Conservation (phyloP, 306 rosid species). For the Quercus wislizeni region DNA sequence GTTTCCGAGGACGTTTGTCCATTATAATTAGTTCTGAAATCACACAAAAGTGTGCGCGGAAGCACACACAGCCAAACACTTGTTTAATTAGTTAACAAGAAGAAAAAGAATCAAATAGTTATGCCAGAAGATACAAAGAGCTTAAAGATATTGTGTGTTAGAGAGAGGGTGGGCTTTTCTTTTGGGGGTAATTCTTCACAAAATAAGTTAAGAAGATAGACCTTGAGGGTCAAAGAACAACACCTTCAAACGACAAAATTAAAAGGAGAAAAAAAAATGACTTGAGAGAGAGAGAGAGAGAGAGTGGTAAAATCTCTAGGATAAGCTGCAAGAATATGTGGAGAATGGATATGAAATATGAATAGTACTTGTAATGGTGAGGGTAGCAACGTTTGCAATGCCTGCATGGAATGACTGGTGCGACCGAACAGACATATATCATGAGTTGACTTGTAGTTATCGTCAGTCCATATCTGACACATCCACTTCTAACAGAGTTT, state of each 20-base stretch:
- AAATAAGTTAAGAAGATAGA: neutral
- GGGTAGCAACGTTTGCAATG: neutral
- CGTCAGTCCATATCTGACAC: neutral
- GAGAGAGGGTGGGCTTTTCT: neutral
- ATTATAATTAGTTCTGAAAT: neutral
- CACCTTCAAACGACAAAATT: neutral
- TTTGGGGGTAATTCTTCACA: neutral
- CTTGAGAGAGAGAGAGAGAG: neutral
- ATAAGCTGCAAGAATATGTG: neutral
- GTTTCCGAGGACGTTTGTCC: slow-evolving; percentile 1
- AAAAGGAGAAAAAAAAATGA: neutral
- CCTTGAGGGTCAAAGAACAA: neutral
- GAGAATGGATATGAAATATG: neutral
- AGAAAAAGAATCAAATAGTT: neutral
- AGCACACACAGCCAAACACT: neutral
- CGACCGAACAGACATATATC: neutral
- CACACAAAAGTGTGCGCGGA: neutral
- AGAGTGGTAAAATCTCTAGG: neutral
- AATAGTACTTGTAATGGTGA: neutral
- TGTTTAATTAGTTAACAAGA: neutral
- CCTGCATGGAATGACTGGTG: slow-evolving; percentile 15
- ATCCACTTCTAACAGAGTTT: neutral
- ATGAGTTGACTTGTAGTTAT: slow-evolving; percentile 6
- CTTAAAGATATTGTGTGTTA: neutral
- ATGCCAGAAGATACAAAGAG: neutral